Conservation (phyloP, 768 basidiomycete species). For the Calvatia gigantea region DNA sequence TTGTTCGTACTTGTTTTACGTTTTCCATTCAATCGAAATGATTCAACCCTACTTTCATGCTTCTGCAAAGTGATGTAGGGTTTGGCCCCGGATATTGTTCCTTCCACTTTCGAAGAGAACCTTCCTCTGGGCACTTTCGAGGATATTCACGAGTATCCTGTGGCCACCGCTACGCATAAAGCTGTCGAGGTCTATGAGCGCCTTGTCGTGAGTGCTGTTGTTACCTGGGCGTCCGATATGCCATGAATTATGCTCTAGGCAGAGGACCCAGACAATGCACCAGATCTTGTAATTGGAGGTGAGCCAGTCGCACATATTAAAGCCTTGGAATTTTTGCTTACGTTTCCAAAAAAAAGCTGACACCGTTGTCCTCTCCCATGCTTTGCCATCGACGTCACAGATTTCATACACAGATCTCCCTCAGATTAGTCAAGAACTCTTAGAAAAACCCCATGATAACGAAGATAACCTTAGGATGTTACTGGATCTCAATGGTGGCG, state of each 20-base stretch:
- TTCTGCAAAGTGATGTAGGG: conserved; percentile 25
- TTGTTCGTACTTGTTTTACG: conserved; percentile 49
- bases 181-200: conserved; percentile 35
- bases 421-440: conserved; percentile 58
- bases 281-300: conserved; percentile 67
- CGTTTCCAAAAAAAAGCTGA: conserved; percentile 58
- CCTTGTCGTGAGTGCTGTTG: conserved; percentile 25
- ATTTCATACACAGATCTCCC: conserved; percentile 52
- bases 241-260: conserved; percentile 69
- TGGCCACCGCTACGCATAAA: conserved; percentile 35
- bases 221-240: conserved; percentile 30
- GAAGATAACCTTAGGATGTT: conserved; percentile 87
- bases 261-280: conserved; percentile 31
- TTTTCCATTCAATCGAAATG: background rate
- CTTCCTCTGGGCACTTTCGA: conserved; percentile 64
- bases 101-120: conserved; percentile 71
- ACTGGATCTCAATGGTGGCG: conserved; percentile 77
- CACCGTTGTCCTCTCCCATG: conserved; percentile 88
- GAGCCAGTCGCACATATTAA: background rate
- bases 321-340: background rate
- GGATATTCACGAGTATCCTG: conserved; percentile 42
- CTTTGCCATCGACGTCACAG: conserved; percentile 56
- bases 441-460: conserved; percentile 85
- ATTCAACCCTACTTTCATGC: background rate
- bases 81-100: conserved; percentile 37